phyloP scores from a whole-genome alignment of 1,284 basidiomycete species.

The Irpex sp. region DNA sequence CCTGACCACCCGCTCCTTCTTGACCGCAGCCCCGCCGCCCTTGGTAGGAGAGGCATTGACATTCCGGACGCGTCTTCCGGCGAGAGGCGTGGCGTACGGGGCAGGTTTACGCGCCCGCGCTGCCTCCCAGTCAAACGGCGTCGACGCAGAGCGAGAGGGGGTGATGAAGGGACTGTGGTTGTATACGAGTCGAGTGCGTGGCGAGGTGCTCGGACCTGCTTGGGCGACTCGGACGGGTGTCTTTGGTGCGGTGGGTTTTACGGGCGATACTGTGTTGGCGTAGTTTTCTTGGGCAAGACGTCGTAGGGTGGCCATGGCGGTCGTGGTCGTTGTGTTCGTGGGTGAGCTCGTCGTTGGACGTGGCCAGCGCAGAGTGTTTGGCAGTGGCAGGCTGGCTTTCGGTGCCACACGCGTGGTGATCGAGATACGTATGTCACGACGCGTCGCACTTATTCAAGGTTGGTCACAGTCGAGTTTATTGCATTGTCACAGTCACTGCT shows the following conservation, averaged over 20 bases:
- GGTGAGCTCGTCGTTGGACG: background rate
- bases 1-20: constrained; percentile 47
- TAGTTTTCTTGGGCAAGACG: constrained; percentile 31
- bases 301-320: constrained; percentile 18
- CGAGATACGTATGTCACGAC: background rate
- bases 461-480: background rate
- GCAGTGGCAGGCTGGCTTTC: background rate
- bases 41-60: constrained; percentile 38
- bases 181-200: constrained; percentile 27
- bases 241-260: constrained; percentile 20
- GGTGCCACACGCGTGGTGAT: background rate
- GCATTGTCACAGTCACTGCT: background rate
- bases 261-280: constrained; percentile 20
- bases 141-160: constrained; percentile 66
- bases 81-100: constrained; percentile 61
- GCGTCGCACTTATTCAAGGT: background rate
- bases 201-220: constrained; percentile 17
- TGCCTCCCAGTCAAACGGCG: constrained; percentile 82
- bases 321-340: background rate
- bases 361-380: background rate
- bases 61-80: constrained; percentile 34
- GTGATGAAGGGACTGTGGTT: constrained; percentile 48
- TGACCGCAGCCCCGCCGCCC: constrained; percentile 28
- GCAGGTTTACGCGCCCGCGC: constrained; percentile 60
- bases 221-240: constrained; percentile 20